A percentile compares a stretch with the other conserved stretches of the same genome.
Evolutionary conservation across 1,284 basidiomycete genomes (phyloP).

Genomic region (Rhodofomes roseus): DNA sequence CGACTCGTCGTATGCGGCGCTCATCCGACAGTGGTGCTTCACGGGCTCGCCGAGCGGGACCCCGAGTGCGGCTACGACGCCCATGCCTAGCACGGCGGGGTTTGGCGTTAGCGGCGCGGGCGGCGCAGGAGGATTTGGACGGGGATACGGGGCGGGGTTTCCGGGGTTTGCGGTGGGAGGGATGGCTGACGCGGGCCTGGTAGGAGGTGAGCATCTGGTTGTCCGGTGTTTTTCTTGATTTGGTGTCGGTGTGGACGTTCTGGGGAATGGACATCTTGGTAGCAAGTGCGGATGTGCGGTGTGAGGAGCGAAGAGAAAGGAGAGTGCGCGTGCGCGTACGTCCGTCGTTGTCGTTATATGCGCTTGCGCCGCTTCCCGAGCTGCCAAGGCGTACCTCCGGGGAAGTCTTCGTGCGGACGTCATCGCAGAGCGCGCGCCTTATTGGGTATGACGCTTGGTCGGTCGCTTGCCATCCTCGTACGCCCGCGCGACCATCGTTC

Average conservation of each 20-base stretch:
- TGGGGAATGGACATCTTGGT: background rate
- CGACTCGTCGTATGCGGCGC: constrained; percentile 52
- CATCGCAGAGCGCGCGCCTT: background rate
- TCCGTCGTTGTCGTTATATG: background rate
- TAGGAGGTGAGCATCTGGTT: constrained; percentile 20
- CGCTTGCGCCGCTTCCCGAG: background rate
- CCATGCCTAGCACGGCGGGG: constrained; percentile 5
- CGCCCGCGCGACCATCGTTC: background rate
- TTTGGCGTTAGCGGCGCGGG: background rate
- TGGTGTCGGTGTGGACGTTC: background rate
- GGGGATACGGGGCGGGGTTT: constrained; percentile 14
- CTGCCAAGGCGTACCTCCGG: background rate
- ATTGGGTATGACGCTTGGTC: background rate
- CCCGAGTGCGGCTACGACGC: constrained; percentile 2
- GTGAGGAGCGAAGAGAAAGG: background rate
- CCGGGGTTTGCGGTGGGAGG: constrained; percentile 22
- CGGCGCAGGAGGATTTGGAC: constrained; percentile 4
- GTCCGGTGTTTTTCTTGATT: background rate
- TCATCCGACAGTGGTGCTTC: constrained; percentile 70
- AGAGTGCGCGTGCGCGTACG: background rate
- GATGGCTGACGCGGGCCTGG: constrained; percentile 21
- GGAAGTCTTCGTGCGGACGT: background rate
- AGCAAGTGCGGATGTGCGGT: background rate
- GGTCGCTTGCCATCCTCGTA: background rate
- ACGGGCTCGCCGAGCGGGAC: constrained; percentile 33